Percentiles rank a stretch among this genome's conserved stretches.
phyloP scores from a whole-genome alignment of 176 grass and related monocot genomes.

The Raddia guianensis region DNA sequence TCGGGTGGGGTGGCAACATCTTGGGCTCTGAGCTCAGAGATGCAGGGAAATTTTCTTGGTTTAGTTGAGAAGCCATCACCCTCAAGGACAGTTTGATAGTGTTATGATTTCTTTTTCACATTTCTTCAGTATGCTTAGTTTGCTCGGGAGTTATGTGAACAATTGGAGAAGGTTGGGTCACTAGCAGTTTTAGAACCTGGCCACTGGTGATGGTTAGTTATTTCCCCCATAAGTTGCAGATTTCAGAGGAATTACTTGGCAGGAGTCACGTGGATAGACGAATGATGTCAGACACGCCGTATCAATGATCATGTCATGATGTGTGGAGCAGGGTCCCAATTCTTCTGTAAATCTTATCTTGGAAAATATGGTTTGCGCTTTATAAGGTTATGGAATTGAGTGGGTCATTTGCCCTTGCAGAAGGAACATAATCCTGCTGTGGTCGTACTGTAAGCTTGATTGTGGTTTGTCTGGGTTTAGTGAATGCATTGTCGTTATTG shows the following conservation, averaged over 20 bases:
- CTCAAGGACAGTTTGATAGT: not conserved
- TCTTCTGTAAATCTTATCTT: slow-evolving; percentile 15
- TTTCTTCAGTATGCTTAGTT: not conserved
- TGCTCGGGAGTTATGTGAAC: not conserved
- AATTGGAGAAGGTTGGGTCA: not conserved
- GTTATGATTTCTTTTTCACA: not conserved
- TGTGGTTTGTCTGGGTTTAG: not conserved
- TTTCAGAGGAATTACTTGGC: not conserved
- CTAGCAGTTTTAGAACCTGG: not conserved
- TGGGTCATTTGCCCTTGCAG: too few relatives aligned
- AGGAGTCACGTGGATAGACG: slow-evolving; percentile 22
- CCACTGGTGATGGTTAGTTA: not conserved
- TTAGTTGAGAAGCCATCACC: not conserved
- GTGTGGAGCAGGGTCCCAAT: slow-evolving; percentile 17
- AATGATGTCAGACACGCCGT: slow-evolving; percentile 23
- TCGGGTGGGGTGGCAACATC: not conserved
- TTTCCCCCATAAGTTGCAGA: not conserved
- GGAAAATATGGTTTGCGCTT: slow-evolving; percentile 4
- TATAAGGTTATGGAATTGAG: not conserved
- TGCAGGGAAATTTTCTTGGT: not conserved
- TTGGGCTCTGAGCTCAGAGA: not conserved
- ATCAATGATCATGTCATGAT: slow-evolving; percentile 21
- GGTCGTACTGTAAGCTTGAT: not conserved
- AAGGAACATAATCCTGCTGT: not conserved
- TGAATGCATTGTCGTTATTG: not conserved